These are phyloP conservation scores for Colletotrichum eleusines DNA, from an alignment of 2,329 filamentous ascomycete genomes.

Conservation along the genomic window DNA sequence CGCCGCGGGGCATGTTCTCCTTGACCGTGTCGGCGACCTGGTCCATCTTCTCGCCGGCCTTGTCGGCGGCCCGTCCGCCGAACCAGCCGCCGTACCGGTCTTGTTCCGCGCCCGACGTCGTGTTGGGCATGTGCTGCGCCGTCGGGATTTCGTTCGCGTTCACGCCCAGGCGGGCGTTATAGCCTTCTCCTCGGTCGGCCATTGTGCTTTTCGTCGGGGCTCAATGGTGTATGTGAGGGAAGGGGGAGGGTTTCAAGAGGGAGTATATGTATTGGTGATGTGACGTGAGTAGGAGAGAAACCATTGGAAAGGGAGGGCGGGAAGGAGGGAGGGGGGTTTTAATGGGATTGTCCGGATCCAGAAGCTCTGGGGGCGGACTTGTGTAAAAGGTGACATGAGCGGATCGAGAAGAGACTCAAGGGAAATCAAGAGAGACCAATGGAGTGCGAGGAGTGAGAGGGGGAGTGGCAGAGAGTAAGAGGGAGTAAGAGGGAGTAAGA, in stretches of 20 bases:
- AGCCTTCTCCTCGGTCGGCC: slow-evolving; percentile 44
- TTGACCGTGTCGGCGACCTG: slow-evolving; percentile 27
- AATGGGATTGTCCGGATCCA: neutral
- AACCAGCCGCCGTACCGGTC: slow-evolving; percentile 43
- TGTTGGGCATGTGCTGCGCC: slow-evolving; percentile 30
- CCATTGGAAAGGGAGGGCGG: neutral
- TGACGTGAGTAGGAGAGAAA: neutral
- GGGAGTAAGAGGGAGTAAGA: neutral
- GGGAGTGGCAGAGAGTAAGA: neutral
- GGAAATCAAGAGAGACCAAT: neutral
- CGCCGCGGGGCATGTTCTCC: slow-evolving; percentile 12
- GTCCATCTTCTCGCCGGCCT: neutral
- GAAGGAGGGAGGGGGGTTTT: neutral
- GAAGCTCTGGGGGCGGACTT: neutral
- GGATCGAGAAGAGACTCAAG: neutral
- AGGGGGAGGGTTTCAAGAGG: neutral
- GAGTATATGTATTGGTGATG: neutral
- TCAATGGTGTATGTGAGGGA: slow-evolving; percentile 18
- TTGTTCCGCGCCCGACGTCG: slow-evolving; percentile 41
- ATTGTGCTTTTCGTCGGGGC: slow-evolving; percentile 30
- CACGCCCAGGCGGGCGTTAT: slow-evolving; percentile 38
- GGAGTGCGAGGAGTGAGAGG: neutral
- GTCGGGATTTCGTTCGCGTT: slow-evolving; percentile 33
- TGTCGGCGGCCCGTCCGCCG: slow-evolving; percentile 26
- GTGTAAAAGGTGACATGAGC: neutral